Base-by-base conservation (phyloP, 352 stramenopile species). In the Phytophthora idaei region DNA sequence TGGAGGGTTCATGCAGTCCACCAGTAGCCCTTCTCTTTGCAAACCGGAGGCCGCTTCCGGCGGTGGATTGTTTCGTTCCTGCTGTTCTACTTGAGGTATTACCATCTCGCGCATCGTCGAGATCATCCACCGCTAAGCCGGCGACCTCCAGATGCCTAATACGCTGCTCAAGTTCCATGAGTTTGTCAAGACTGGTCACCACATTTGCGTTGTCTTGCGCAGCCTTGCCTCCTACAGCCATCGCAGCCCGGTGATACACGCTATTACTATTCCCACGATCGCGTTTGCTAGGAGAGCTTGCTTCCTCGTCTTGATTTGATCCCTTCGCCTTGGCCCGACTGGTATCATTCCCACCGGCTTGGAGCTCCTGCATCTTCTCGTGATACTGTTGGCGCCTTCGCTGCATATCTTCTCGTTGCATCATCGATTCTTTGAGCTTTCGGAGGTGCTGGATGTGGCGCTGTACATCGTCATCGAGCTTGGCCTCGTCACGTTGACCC, bases 141-240 rank as follows among this genome's bases (percentile, higher is more conserved):
- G 80, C 79, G 56, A 87, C 86, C 56, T 97, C 91, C 32, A 97
- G 67, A 39, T 90, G 78, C 0, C 79, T 78, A 56, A 97, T 97
- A 9, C 91, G 83, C 67, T 92, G 83, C 67, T 97, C 91, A 3
- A 97, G 76, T 54, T 97, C 90, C 69, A 97, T 91, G 5, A 97
- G 85, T 44, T 90, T 92, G 64, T 94, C 86, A 15, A 97, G 74
- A 57, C 80, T 93, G 42, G 72, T 84, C 42, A 96, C 80, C 9
- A 97, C 85, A 15, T 85, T 78, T 0, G 64, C 55, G 32, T 77
- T 83, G 28, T 74, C 67, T 21, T 41, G 57, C 0, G 67, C 57
- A 34, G 55, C 17, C 10, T 69, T 63, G 15, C 59, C 65, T 5
- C 64, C 64, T 28, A 51, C 59, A 61, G 64, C 63, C 59, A 69